Evolutionary conservation across 108 stramenopile species (phyloP).

Genomic region (Nitzschia sp.): DNA sequence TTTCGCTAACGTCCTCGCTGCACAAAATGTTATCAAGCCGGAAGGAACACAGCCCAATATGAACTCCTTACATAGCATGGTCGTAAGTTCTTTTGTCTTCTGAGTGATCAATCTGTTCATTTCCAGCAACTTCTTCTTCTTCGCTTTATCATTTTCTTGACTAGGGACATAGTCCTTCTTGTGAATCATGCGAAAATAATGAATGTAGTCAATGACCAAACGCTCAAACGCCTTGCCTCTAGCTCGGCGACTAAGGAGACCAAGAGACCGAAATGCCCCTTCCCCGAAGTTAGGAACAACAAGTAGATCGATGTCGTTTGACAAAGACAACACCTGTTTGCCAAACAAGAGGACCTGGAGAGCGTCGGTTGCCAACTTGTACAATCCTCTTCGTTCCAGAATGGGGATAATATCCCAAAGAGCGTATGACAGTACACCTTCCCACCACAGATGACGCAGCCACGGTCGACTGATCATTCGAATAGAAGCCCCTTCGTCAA

Average conservation of each 20-base stretch:
- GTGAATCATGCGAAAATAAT: constrained; percentile 35
- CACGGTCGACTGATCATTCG: constrained; percentile 48
- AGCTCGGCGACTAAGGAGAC: constrained; percentile 59
- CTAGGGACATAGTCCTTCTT: constrained; percentile 10
- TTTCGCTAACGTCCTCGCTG: constrained; percentile 60
- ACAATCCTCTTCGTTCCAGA: constrained; percentile 60
- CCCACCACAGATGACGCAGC: constrained; percentile 80
- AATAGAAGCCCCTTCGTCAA: neutral
- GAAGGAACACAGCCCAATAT: constrained; percentile 5
- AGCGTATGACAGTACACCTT: constrained; percentile 65
- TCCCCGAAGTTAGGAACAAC: constrained; percentile 4
- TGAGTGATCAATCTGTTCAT: constrained; percentile 15
- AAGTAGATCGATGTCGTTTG: neutral
- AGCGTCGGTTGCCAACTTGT: constrained; percentile 46
- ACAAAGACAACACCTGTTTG: neutral
- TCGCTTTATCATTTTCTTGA: constrained; percentile 16
- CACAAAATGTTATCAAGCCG: constrained; percentile 68
- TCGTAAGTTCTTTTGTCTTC: constrained; percentile 16
- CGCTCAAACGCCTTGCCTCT: constrained; percentile 82
- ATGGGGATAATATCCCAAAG: constrained; percentile 75
- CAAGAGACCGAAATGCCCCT: constrained; percentile 15
- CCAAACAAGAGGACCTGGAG: constrained; percentile 53
- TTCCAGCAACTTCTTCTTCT: constrained; percentile 3
- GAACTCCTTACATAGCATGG: constrained; percentile 22
- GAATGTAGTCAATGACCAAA: constrained; percentile 66